phyloP scores from a whole-genome alignment of 306 rosid genomes.

The Glycine soja region DNA sequence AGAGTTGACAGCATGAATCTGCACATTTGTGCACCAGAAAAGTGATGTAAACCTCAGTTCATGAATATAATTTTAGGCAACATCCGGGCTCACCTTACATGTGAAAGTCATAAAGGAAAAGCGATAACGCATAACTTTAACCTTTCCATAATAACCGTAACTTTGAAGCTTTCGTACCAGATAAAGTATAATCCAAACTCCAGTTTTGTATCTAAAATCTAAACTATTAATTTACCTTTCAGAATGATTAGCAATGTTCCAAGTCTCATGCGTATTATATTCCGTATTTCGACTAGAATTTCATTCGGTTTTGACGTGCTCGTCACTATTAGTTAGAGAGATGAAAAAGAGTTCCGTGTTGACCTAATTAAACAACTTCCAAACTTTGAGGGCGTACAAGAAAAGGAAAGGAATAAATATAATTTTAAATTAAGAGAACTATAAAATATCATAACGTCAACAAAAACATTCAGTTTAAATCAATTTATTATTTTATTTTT shows the following conservation, averaged over 20 bases:
- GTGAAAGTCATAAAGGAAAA: slow-evolving; percentile 50
- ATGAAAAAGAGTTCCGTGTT: background rate
- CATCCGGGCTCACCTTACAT: slow-evolving; percentile 62
- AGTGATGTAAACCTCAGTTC: slow-evolving; percentile 63
- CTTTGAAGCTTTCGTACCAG: slow-evolving; percentile 44
- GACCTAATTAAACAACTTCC: slow-evolving; percentile 12
- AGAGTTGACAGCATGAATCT: slow-evolving; percentile 49
- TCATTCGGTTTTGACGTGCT: background rate
- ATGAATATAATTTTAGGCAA: slow-evolving; percentile 56
- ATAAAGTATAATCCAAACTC: slow-evolving; percentile 54
- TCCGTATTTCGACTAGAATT: background rate
- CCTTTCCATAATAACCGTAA: slow-evolving; percentile 45
- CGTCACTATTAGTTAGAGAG: background rate
- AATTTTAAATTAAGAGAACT: background rate
- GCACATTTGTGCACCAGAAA: slow-evolving; percentile 47
- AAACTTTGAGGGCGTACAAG: background rate
- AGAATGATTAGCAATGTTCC: slow-evolving; percentile 43
- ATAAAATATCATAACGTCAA: background rate
- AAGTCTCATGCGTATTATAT: background rate
- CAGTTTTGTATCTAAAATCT: background rate
- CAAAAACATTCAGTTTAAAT: too few relatives aligned
- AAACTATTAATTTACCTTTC: slow-evolving; percentile 29
- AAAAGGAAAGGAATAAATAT: background rate
- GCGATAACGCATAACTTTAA: slow-evolving; percentile 19
- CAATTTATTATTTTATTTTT: too few relatives aligned